Base-by-base conservation (phyloP, 139 green algal species). In the Chlamydomonas incerta region DNA sequence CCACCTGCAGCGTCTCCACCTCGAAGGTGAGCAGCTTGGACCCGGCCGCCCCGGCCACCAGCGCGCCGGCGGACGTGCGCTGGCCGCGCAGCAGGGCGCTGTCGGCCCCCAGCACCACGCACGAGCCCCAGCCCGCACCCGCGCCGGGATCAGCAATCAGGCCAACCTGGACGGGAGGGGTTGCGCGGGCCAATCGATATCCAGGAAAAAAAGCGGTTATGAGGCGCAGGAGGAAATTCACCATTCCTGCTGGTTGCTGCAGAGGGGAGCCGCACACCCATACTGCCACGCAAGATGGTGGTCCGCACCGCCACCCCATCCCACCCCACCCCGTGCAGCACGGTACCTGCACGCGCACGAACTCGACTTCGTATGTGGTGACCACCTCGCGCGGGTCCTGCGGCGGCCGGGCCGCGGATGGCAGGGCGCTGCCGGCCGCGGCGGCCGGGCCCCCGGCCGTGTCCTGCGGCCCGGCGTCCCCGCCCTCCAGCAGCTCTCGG, bases 31-130 rank as follows among this genome's bases (percentile, higher is more conserved):
- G 69, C 41, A 55, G 46, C 77, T 66, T 83, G 34, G 21, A 62
- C 4, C 26, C 62, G 17, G 24, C 4, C 20, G 20, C 55, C 55
- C 21, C 55, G 8, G 23, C 72, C 50, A 24, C 14, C 34, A n/a
- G 31, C 21, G 57, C 74, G 29, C 29, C 75, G 46, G 63, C n/a
- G 26, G 23, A 13, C 62, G 31, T 70, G 46, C 72, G 74, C 20
- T 46, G 52, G 82, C 92, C 92, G 23, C 67, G 69, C 88, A 97
- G 85, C 34, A 80, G 72, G 24, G 88, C 94, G 24, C 71, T 90
- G 85, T 92, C 80, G 2, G 94, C 92, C 6, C 90, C 93, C 57
- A 97, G 89, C 76, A 97, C 88, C 71, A 97, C 41, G 41, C 41
- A 85, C 23, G 85, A 83, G 34, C 90, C 92, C 37, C 69, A 28